Conservation (phyloP, 2,329 filamentous ascomycete species). For the Dichotomopilus funicola region DNA sequence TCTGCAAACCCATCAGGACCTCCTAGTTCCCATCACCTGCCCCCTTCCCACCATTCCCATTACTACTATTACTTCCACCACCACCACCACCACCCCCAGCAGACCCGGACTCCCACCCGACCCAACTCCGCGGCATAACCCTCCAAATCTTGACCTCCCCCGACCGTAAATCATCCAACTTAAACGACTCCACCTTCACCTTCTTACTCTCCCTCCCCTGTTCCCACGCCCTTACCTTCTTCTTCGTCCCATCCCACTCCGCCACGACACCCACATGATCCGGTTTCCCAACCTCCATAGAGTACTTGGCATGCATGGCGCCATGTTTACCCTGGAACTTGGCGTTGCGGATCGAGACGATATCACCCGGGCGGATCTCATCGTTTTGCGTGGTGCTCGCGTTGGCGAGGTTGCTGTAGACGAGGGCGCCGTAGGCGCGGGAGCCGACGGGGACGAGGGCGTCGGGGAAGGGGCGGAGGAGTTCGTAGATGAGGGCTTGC, state of each 20-base stretch:
- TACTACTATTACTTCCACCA: conserved; percentile 27
- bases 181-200: conserved; percentile 89
- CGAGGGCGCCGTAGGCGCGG: conserved; percentile 80
- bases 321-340: conserved; percentile 94
- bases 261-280: conserved; percentile 88
- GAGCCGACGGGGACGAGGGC: conserved; percentile 80
- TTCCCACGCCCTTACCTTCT: conserved; percentile 93
- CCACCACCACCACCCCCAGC: conserved; percentile 73
- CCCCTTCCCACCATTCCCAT: not conserved
- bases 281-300: conserved; percentile 74
- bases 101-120: conserved; percentile 66
- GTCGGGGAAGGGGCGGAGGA: conserved; percentile 65
- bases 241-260: conserved; percentile 98
- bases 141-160: conserved; percentile 98
- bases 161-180: conserved; percentile 82
- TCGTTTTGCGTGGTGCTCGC: conserved; percentile 84
- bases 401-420: conserved; percentile 93
- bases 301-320: conserved; percentile 92
- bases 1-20: conserved; percentile 17
- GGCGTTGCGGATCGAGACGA: conserved; percentile 86
- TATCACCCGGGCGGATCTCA: conserved; percentile 86
- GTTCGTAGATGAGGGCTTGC: conserved; percentile 67
- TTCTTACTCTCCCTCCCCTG: conserved; percentile 92
- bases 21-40: conserved; percentile 63
- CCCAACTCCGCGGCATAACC: conserved; percentile 85